phyloP scores from a whole-genome alignment of 2,329 filamentous ascomycete genomes.

The Rhinocladiella mackenziei region DNA sequence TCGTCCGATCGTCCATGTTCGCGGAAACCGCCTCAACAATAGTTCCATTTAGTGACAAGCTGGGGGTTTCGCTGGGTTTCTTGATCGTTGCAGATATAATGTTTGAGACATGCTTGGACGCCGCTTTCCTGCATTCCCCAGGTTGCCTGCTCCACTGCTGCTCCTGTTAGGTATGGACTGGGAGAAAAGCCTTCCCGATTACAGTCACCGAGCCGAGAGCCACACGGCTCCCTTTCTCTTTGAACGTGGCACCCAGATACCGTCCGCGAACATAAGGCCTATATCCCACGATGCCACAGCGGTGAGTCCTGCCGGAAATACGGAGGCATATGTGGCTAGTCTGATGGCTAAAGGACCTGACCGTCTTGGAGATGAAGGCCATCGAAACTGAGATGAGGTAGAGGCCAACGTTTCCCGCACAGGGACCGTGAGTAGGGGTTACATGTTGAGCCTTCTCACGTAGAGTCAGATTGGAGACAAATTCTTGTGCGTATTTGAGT shows the following conservation, averaged over 20 bases:
- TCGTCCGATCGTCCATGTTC: slow-evolving; percentile 67
- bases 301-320: slow-evolving; percentile 33
- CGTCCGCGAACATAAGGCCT: slow-evolving; percentile 33
- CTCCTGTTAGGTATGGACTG: slow-evolving; percentile 48
- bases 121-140: slow-evolving; percentile 44
- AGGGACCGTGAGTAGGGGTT: slow-evolving; percentile 34
- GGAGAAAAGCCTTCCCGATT: slow-evolving; percentile 50
- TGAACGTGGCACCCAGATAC: slow-evolving; percentile 39
- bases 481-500: slow-evolving; percentile 36
- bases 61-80: slow-evolving; percentile 41
- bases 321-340: slow-evolving; percentile 28
- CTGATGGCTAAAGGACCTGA: slow-evolving; percentile 23
- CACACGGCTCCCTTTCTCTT: slow-evolving; percentile 42
- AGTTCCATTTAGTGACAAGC: slow-evolving; percentile 50
- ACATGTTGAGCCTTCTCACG: slow-evolving; percentile 44
- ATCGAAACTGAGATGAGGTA: slow-evolving; percentile 34
- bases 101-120: slow-evolving; percentile 42
- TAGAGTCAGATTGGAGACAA: slow-evolving; percentile 40
- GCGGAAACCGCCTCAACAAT: slow-evolving; percentile 43
- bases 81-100: slow-evolving; percentile 63
- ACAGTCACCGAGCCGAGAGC: slow-evolving; percentile 42
- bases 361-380: slow-evolving; percentile 33
- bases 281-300: slow-evolving; percentile 40
- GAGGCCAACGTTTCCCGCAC: slow-evolving; percentile 35
- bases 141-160: slow-evolving; percentile 43